These are phyloP conservation scores for Ceratocystis smalleyi DNA, from an alignment of 2,329 filamentous ascomycete species.

Conservation along the genomic window DNA sequence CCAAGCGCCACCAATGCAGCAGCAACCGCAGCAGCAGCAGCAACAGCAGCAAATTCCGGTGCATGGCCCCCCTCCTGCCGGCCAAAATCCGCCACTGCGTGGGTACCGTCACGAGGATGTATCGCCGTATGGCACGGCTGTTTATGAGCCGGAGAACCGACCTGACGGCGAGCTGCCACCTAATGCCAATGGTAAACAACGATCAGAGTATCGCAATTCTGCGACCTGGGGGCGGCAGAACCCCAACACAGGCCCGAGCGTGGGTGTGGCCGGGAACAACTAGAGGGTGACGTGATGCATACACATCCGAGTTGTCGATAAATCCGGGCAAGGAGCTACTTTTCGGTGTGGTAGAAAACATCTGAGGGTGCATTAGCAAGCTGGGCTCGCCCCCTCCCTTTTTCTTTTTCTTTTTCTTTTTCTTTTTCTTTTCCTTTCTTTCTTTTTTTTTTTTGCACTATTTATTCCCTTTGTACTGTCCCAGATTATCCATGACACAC, in stretches of 20 bases:
- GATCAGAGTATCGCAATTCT: slow-evolving; percentile 36
- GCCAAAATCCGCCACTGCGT: slow-evolving; percentile 6
- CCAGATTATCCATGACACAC: too few relatives aligned
- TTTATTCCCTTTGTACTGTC: too few relatives aligned
- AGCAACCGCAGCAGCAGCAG: background rate
- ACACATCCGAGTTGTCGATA: background rate
- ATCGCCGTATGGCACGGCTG: slow-evolving; percentile 22
- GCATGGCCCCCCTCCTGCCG: slow-evolving; percentile 1
- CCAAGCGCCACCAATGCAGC: slow-evolving; percentile 4
- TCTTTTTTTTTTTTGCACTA: slow-evolving; percentile 8
- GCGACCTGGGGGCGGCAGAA: slow-evolving; percentile 30
- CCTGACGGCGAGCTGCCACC: slow-evolving; percentile 29
- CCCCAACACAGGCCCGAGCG: slow-evolving; percentile 26
- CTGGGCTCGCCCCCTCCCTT: slow-evolving; percentile 21
- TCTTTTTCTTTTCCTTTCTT: slow-evolving; percentile 16
- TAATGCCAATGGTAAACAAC: slow-evolving; percentile 27
- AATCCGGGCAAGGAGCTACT: background rate
- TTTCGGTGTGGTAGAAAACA: slow-evolving; percentile 8
- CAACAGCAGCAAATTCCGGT: slow-evolving; percentile 9
- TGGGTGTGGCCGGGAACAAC: slow-evolving; percentile 34
- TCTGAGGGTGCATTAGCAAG: slow-evolving; percentile 10
- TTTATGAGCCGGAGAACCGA: slow-evolving; percentile 29
- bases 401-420: slow-evolving; percentile 17
- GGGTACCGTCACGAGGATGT: slow-evolving; percentile 14
- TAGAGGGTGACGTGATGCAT: slow-evolving; percentile 17